A percentile compares a stretch with the other conserved stretches of the same genome.
Evolutionary conservation across 2,329 filamentous ascomycete genomes (phyloP).

Genomic region (Diaporthe humulicola): DNA sequence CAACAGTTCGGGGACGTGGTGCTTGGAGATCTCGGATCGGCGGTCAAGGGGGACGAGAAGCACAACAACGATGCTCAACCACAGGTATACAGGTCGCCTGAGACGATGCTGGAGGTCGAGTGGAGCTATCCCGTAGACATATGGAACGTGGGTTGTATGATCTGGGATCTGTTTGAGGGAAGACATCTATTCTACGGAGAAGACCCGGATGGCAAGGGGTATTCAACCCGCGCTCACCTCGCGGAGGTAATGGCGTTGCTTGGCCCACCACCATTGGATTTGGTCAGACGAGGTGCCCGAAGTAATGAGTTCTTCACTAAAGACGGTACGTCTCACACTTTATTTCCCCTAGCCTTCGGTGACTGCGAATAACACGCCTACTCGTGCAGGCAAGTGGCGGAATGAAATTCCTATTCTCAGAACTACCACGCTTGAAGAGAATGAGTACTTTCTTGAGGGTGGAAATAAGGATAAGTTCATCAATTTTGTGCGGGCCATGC

Average conservation of each 20-base stretch:
- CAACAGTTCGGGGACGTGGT: not conserved
- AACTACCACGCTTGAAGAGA: not conserved
- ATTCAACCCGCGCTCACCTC: not conserved
- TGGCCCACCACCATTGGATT: not conserved
- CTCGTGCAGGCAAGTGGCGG: not conserved
- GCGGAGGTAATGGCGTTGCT: not conserved
- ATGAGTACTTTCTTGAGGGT: not conserved
- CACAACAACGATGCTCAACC: slow-evolving; percentile 42
- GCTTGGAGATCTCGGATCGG: not conserved
- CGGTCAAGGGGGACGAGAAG: not conserved
- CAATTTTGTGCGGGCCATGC: not conserved
- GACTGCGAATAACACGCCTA: not conserved
- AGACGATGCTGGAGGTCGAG: slow-evolving; percentile 47
- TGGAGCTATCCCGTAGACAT: slow-evolving; percentile 50
- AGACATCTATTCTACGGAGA: not conserved
- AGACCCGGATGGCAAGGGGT: slow-evolving; percentile 4
- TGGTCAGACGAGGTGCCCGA: not conserved
- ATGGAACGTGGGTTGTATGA: slow-evolving; percentile 46
- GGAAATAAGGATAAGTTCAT: not conserved
- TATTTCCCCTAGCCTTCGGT: not conserved
- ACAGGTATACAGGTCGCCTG: slow-evolving; percentile 48
- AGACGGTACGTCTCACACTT: not conserved
- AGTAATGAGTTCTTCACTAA: slow-evolving; percentile 5
- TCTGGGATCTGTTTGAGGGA: slow-evolving; percentile 25
- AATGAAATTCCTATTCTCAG: not conserved